Evolutionary conservation across 352 stramenopile species (phyloP).

Genomic region (Phytophthora pisi): DNA sequence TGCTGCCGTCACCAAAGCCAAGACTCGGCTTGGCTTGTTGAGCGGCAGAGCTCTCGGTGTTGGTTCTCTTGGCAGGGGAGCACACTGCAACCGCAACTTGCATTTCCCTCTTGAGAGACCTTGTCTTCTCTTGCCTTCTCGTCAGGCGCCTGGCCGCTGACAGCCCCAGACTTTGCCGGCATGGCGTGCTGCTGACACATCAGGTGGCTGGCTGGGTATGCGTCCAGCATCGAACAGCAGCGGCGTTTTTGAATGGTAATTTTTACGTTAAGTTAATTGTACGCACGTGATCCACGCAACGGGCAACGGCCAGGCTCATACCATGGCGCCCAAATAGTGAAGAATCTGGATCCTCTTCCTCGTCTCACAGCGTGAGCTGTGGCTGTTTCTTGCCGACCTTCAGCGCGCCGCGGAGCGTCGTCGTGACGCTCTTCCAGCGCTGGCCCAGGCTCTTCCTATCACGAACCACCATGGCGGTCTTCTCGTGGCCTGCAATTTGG

Average conservation of each 20-base stretch:
- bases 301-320: constrained; percentile 9
- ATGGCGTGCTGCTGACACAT: constrained; percentile 4
- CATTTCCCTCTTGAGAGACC: no score
- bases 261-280: constrained; percentile 31
- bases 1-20: neutral
- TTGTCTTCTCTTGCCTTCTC: neutral
- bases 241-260: neutral
- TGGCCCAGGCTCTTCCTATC: constrained; percentile 27
- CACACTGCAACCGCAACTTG: no score
- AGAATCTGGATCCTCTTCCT: neutral
- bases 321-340: neutral
- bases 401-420: constrained; percentile 11
- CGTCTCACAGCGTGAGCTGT: constrained; percentile 19
- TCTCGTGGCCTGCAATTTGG: constrained; percentile 2
- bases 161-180: neutral
- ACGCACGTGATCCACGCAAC: constrained; percentile 24
- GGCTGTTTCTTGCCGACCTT: constrained; percentile 19
- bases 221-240: neutral
- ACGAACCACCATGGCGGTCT: constrained; percentile 8
- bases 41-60: neutral
- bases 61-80: no score
- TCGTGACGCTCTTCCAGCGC: constrained; percentile 26
- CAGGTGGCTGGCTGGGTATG: neutral
- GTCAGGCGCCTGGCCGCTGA: neutral
- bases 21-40: neutral